These are phyloP conservation scores for Patellaria atrata DNA, from an alignment of 495 filamentous ascomycete genomes.

Conservation along the genomic window DNA sequence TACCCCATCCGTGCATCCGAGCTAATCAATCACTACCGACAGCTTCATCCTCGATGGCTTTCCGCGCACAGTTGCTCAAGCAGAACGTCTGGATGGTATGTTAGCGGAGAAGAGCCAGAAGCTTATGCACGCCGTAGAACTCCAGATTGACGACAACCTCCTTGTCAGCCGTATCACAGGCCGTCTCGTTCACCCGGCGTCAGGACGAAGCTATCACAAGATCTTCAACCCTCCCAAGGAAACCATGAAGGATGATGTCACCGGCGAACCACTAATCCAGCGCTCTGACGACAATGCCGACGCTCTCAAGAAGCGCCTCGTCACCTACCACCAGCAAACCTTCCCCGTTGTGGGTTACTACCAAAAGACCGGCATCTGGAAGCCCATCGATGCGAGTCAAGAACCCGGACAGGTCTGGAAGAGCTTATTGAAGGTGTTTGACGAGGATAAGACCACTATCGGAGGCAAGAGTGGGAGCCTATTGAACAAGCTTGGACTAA, in stretches of 20 bases:
- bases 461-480: slow-evolving; percentile 24
- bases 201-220: slow-evolving; percentile 91
- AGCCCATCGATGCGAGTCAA: slow-evolving; percentile 89
- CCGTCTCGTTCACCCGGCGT: slow-evolving; percentile 87
- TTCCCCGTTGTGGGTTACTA: slow-evolving; percentile 87
- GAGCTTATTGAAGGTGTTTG: slow-evolving; percentile 74
- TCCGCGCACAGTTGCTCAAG: slow-evolving; percentile 89
- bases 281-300: slow-evolving; percentile 94
- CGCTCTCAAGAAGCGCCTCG: slow-evolving; percentile 88
- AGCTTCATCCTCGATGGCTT: slow-evolving; percentile 99
- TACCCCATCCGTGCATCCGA: background rate
- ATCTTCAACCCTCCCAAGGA: slow-evolving; percentile 97
- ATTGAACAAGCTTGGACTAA: slow-evolving; percentile 34
- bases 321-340: slow-evolving; percentile 90
- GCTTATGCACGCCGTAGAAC: slow-evolving; percentile 85
- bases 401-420: slow-evolving; percentile 93
- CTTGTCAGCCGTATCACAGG: slow-evolving; percentile 94
- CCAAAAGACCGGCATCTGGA: slow-evolving; percentile 93
- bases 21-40: slow-evolving; percentile 1
- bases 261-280: slow-evolving; percentile 93
- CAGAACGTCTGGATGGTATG: slow-evolving; percentile 89
- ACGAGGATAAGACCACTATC: slow-evolving; percentile 36
- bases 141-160: slow-evolving; percentile 89
- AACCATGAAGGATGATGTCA: slow-evolving; percentile 88
- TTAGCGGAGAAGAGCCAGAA: slow-evolving; percentile 54